Evolutionary conservation across 108 stramenopile genomes (phyloP), one percentile per base, ranked within the genome.

Genomic region (Thalassiosira profunda): DNA sequence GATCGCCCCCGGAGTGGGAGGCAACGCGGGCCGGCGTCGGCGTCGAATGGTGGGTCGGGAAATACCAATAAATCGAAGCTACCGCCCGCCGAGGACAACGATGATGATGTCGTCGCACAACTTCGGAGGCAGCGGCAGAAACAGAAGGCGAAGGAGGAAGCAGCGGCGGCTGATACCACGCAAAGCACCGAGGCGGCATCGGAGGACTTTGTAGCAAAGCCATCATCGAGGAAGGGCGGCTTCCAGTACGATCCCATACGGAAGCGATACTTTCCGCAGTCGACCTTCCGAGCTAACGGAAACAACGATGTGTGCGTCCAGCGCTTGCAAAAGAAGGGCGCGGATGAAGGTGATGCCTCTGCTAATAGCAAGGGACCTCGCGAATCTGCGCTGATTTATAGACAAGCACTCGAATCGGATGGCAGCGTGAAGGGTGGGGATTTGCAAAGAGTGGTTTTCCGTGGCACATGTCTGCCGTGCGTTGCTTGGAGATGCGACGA

Each of bases 201-300:
- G 21, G 14, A 3, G 38, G 14, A 28, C 1, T 15, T 11, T 10
- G 1, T 5, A 12, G 52, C 29, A 66, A 53, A 58, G 28, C 56
- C 34, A 49, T 49, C 2, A n/a, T n/a, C n/a, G n/a, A n/a, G 30
- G 24, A 51, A n/a, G 14, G 64, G 64, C 6, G 45, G 44, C 21
- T 74, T 66, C 44, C 28, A 23, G 23, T 74, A 66, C 38, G 73
- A 74, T 59, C 64, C 73, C 24, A 41, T 59, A 23, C 25, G 31
- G 36, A 59, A 66, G 15, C 36, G 73, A 59, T 74, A 74, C 48
- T 55, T 74, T 51, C 73, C 73, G 18, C 58, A 23, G 52, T 74
- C 65, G 31, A 44, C 49, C 14, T 76, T 58, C 48, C 38, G n/a
- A n/a, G n/a, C n/a, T n/a, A 44, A 63, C 48, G 61, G 60, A 29